Base-by-base conservation (phyloP, 164 flowering plant genomes). In the Kingdonia uniflora region DNA sequence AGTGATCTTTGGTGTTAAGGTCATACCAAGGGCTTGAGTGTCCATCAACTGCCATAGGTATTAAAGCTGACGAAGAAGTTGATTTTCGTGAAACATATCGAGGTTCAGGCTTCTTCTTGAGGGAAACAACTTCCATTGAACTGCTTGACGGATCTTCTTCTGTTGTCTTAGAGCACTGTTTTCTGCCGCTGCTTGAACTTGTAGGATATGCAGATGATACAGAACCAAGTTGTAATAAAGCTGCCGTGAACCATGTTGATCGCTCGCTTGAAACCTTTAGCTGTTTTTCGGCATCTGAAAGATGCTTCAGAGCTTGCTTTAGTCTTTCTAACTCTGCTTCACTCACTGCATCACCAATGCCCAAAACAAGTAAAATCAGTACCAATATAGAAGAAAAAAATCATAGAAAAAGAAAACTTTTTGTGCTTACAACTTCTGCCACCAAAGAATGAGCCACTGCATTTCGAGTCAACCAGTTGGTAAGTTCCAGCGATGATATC, bases 211-310 rank as follows among this genome's bases (percentile, higher is more conserved):
- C 72, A 29, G 90, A 76, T 60, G 80, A 61, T 19, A 74, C 68
- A 17, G 95, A 80, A 44, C 99, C 97, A 65, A 92, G 87, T 69
- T 89, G 97, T 52, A 92, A 64, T 6, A 92, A 70, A 41, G 95
- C 84, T 39, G 96, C 97, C 6, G 92, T 89, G 74, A 94, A 94
- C 97, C 99, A 86, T 52, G 95, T 85, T 55, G 92, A 80, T 16
- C 87, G 80, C 62, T 94, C 97, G 63, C 76, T 81, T 21, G 96
- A 80, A 65, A 72, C 74, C 64, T 95, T 76, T n/a, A 94, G 73
- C 70, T 89, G 99, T 68, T 89, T 94, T 75, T 94, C 95, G 22
- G 97, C 95, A 63, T 94, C 96, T 1, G 91, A 89, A 49, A 94
- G 92, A 68, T 89, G 82, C 71, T 77, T 89, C 45, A 94, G 57